Conservation (phyloP, 2,329 filamentous ascomycete species). For the Aureobasidium uvarum region DNA sequence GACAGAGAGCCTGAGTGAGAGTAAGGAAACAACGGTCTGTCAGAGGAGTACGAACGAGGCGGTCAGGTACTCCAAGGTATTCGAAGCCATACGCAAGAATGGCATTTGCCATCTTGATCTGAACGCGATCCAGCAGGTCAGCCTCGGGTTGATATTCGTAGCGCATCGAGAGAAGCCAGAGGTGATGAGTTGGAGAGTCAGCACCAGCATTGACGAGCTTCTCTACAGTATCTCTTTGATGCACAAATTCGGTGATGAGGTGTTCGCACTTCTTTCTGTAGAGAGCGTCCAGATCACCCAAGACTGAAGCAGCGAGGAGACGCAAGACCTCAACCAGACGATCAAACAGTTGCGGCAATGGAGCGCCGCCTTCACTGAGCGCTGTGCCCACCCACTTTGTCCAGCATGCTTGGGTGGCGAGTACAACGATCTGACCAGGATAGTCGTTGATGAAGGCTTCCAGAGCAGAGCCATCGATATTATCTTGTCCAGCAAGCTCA, state of each 20-base stretch:
- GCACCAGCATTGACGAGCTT: slow-evolving; percentile 77
- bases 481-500: slow-evolving; percentile 68
- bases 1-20: slow-evolving; percentile 90
- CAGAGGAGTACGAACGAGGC: slow-evolving; percentile 91
- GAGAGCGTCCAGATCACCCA: slow-evolving; percentile 83
- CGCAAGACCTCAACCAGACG: slow-evolving; percentile 82
- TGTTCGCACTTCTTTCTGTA: slow-evolving; percentile 97
- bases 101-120: slow-evolving; percentile 96
- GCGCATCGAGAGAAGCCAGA: slow-evolving; percentile 97
- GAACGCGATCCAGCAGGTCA: slow-evolving; percentile 77
- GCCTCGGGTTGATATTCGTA: slow-evolving; percentile 83
- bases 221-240: slow-evolving; percentile 90
- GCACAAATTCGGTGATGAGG: slow-evolving; percentile 97
- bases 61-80: slow-evolving; percentile 93
- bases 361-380: slow-evolving; percentile 67
- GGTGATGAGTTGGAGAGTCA: slow-evolving; percentile 71
- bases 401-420: slow-evolving; percentile 93
- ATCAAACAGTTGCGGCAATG: slow-evolving; percentile 69
- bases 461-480: slow-evolving; percentile 68
- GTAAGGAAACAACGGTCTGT: slow-evolving; percentile 99
- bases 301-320: slow-evolving; percentile 80
- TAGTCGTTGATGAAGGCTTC: slow-evolving; percentile 78
- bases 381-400: slow-evolving; percentile 80
- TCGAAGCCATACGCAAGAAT: slow-evolving; percentile 96
- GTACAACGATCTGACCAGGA: slow-evolving; percentile 91